Evolutionary conservation across 257 asterid genomes (phyloP).

Genomic region (Primulina tabacum): DNA sequence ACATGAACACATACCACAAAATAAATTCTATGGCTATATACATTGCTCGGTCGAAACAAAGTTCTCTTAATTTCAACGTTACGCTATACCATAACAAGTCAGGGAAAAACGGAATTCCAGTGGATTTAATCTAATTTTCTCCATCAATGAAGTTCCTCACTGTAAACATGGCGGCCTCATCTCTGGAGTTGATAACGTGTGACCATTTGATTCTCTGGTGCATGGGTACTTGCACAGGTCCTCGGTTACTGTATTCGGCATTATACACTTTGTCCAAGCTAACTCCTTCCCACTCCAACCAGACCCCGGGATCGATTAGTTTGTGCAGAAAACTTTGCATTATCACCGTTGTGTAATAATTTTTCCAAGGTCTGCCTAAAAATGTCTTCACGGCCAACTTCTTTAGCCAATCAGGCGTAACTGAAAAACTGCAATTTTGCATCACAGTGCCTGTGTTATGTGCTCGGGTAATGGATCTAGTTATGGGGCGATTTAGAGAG

Average conservation of each 20-base stretch:
- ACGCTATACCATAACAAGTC: no score
- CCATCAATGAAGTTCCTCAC: constrained; percentile 8
- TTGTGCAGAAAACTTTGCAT: constrained; percentile 5
- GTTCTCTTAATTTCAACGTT: no score
- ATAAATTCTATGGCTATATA: no score
- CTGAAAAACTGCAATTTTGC: neutral
- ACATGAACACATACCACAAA: no score
- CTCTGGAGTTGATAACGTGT: neutral
- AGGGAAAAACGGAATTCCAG: no score
- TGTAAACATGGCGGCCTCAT: constrained; percentile 2
- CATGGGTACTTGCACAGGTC: constrained; percentile 1
- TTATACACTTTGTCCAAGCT: neutral
- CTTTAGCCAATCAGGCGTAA: neutral
- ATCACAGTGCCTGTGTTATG: no score
- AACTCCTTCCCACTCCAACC: constrained; percentile 8
- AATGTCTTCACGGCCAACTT: neutral
- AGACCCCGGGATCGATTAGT: constrained; percentile 14
- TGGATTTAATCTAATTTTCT: no score
- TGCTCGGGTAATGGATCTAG: no score
- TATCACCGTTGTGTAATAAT: neutral
- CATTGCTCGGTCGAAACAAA: no score
- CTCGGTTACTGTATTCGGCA: constrained; percentile 18
- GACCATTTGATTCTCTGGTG: constrained; percentile 6
- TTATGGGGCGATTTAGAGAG: no score
- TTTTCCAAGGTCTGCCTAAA: constrained; percentile 17